These are phyloP conservation scores for Neospermospora avenae DNA, from an alignment of 2,329 filamentous ascomycete species.

Conservation along the genomic window DNA sequence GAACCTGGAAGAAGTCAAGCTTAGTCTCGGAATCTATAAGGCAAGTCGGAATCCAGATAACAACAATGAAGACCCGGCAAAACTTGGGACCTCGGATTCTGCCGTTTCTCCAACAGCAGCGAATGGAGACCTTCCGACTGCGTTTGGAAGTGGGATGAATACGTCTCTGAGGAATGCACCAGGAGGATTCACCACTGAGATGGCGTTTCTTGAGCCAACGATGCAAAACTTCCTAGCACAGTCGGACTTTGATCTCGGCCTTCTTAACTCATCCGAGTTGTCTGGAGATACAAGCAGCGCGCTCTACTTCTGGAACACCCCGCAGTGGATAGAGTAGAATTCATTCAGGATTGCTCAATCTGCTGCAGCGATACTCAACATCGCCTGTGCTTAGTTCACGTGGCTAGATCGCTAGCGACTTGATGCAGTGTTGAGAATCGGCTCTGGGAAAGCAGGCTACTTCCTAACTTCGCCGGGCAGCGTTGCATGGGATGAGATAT, in stretches of 20 bases:
- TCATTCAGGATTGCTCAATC: too few species aligned
- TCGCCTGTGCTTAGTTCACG: too few species aligned
- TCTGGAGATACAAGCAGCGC: not conserved
- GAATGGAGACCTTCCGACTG: not conserved
- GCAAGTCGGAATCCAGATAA: not conserved
- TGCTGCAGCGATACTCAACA: too few species aligned
- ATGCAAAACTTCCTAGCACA: constrained; percentile 4
- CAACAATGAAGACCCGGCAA: not conserved
- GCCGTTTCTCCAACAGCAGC: not conserved
- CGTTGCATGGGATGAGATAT: not conserved
- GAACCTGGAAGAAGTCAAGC: constrained; percentile 36
- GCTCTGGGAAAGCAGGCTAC: not conserved
- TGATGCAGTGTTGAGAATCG: too few species aligned
- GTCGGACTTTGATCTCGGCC: constrained; percentile 1
- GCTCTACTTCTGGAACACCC: constrained; percentile 2
- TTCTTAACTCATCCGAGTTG: not conserved
- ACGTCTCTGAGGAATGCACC: constrained; percentile 1
- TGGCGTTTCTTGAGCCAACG: constrained; percentile 1
- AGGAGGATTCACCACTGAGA: constrained; percentile 2
- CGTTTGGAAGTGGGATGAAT: not conserved
- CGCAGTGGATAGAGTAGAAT: not conserved
- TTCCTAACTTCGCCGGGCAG: not conserved
- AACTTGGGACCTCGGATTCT: not conserved
- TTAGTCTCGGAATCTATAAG: not conserved
- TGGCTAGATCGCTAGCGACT: too few species aligned